phyloP scores from a whole-genome alignment of 371 early-diverging fungal genomes.

The Conidiobolus incongruus region DNA sequence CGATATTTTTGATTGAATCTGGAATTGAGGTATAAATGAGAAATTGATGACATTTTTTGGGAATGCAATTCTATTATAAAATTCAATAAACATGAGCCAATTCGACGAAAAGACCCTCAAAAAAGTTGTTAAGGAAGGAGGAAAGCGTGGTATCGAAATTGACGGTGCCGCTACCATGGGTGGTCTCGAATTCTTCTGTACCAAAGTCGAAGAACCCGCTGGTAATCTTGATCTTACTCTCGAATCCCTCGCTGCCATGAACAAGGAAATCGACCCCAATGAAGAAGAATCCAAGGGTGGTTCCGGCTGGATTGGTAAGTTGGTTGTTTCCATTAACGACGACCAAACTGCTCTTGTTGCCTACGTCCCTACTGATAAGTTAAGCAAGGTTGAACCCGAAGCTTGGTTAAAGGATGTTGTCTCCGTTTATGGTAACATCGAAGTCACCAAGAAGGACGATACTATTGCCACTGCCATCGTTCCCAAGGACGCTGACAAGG shows the following conservation, averaged over 20 bases:
- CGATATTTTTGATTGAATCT: too few relatives aligned
- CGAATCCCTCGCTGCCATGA: constrained; percentile 7
- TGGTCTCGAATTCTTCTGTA: constrained; percentile 8
- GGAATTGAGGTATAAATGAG: too few relatives aligned
- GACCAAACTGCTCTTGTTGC: constrained; percentile 5
- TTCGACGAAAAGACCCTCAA: constrained; percentile 6
- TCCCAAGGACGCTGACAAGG: constrained; percentile 4
- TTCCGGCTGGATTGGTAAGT: constrained; percentile 7
- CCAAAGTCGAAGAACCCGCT: constrained; percentile 8
- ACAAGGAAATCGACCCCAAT: constrained; percentile 6
- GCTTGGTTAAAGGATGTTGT: constrained; percentile 4
- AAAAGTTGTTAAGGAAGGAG: constrained; percentile 8
- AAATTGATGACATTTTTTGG: too few relatives aligned
- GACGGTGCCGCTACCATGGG: constrained; percentile 7
- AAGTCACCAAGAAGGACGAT: constrained; percentile 1
- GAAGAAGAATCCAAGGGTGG: constrained; percentile 9
- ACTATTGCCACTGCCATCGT: constrained; percentile 5
- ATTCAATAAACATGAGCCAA: neutral
- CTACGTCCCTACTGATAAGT: constrained; percentile 7
- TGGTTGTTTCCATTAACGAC: constrained; percentile 6
- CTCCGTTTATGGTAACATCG: constrained; percentile 4
- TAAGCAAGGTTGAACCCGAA: neutral
- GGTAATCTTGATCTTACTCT: constrained; percentile 6
- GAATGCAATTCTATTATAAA: neutral
- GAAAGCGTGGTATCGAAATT: constrained; percentile 8